Evolutionary conservation across 169 alveolate genomes (phyloP).

Genomic region (Cyclospora cayetanensis): DNA sequence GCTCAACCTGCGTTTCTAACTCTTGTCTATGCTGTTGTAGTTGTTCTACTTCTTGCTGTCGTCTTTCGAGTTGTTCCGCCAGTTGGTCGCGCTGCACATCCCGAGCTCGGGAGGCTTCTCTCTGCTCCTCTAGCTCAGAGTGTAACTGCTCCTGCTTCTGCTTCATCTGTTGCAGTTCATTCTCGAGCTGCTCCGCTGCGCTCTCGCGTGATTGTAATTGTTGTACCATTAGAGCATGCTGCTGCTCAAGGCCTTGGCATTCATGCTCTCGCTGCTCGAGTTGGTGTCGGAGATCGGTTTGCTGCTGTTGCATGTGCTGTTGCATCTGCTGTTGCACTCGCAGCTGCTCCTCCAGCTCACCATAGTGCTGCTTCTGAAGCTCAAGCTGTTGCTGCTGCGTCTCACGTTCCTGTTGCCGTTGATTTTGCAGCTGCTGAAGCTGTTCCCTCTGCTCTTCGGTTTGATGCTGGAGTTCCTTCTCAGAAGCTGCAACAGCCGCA

Average conservation of each 20-base stretch:
- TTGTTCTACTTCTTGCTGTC: background rate
- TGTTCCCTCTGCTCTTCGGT: background rate
- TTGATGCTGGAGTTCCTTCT: background rate
- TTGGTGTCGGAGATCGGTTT: background rate
- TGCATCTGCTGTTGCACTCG: background rate
- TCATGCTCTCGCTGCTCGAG: background rate
- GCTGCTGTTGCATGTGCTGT: background rate
- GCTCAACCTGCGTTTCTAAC: background rate
- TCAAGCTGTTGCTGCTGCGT: background rate
- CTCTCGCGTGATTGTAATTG: background rate
- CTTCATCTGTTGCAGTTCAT: background rate
- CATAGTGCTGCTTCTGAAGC: background rate
- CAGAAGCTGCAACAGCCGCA: no score
- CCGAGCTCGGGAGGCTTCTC: background rate
- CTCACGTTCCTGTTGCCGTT: background rate
- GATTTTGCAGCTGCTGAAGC: background rate
- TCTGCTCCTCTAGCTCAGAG: background rate
- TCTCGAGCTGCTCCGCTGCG: background rate
- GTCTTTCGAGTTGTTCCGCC: background rate
- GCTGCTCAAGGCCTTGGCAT: no score
- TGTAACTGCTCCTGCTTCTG: background rate
- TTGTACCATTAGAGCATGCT: background rate
- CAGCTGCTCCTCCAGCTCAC: background rate
- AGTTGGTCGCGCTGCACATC: background rate
- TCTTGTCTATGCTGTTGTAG: background rate